Base-by-base conservation (phyloP, 805 yeast genomes). In the Candida easanensis region DNA sequence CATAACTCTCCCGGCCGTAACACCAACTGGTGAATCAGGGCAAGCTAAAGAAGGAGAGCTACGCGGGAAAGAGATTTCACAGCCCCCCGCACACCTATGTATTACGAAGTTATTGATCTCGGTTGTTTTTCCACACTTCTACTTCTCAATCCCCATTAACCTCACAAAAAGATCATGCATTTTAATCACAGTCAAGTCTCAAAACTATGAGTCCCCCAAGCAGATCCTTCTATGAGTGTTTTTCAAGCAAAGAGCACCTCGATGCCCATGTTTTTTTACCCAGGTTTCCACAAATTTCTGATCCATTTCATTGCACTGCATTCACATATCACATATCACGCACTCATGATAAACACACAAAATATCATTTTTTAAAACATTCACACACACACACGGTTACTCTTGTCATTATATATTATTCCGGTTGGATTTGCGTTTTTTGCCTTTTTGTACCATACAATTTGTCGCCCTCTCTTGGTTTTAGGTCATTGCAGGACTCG, bases 1-100 rank as follows among this genome's bases (percentile, higher is more conserved):
- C 14, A 22, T n/a, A 19, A 34, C 25, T 36, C 39, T 14, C 39
- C 39, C 14, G 33, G 39, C 23, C 39, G 33, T 19, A 18, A 17
- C 22, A 16, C 33, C 19, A 16, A 25, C 14, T 34, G 37, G 37
- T 34, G 37, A 34, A 22, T 16, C 6, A 27, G 26, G 26, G 8
- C n/a, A n/a, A n/a, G n/a, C n/a, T n/a, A n/a, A 23, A 8, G 26
- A 5, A 27, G 16, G 16, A 27, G 31, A 27, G 14, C 26, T 23
- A 9, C 26, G 11, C n/a, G n/a, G n/a, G n/a, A n/a, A n/a, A n/a
- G n/a, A n/a, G n/a, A n/a, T n/a, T n/a, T n/a, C n/a, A n/a, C n/a
- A n/a, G n/a, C n/a, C n/a, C n/a, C n/a, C n/a, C n/a, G n/a, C n/a
- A n/a, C 25, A 22, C 25, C n/a, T 22, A 8, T 8, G 5, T 15